phyloP scores from a whole-genome alignment of 164 flowering plant species.

The Kalanchoe fedtschenkoi region DNA sequence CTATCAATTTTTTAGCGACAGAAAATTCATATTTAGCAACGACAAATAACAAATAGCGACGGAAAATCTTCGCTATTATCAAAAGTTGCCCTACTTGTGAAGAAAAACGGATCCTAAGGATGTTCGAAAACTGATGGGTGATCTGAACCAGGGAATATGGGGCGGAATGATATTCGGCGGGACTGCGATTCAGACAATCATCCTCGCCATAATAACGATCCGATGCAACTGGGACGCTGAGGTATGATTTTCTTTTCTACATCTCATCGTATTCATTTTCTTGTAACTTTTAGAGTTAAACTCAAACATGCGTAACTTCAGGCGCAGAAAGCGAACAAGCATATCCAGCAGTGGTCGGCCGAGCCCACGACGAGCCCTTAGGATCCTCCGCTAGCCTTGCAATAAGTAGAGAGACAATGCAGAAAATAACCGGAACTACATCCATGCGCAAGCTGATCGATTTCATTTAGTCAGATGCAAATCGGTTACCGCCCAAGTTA shows the following conservation, averaged over 20 bases:
- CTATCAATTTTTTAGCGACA: no score
- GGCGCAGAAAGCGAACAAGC: slow-evolving; percentile 13
- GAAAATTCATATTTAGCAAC: neutral
- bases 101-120: no score
- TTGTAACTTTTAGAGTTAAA: no score
- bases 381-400: neutral
- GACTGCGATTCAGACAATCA: slow-evolving; percentile 31
- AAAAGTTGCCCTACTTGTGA: neutral
- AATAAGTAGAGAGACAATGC: neutral
- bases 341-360: slow-evolving; percentile 12
- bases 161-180: slow-evolving; percentile 43
- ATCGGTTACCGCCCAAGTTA: no score
- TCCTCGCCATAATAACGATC: slow-evolving; percentile 21
- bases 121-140: neutral
- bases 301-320: no score
- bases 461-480: no score
- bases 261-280: no score
- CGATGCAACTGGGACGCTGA: slow-evolving; percentile 33
- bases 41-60: no score
- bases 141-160: slow-evolving; percentile 29
- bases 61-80: neutral
- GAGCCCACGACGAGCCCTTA: slow-evolving; percentile 8
- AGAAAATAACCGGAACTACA: no score
- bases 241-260: no score
- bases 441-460: no score